Conservation (phyloP, 768 basidiomycete genomes). For the Agaricus subrufescens region DNA sequence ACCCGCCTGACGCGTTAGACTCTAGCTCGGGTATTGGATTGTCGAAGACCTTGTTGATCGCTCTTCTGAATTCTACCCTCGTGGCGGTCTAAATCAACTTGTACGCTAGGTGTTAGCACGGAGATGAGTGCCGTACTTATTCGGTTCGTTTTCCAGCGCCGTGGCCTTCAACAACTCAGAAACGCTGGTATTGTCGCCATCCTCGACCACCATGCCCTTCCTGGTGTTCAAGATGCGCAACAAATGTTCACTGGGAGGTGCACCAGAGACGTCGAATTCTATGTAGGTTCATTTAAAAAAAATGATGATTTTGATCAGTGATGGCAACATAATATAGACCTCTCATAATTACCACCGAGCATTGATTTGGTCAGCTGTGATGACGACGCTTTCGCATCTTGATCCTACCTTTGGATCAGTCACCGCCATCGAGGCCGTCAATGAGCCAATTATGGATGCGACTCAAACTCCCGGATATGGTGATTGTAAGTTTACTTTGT, state of each 20-base stretch:
- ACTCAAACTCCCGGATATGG: slow-evolving; percentile 63
- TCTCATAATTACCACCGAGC: slow-evolving; percentile 71
- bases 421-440: slow-evolving; percentile 70
- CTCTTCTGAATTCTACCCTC: slow-evolving; percentile 55
- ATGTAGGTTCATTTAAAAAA: slow-evolving; percentile 34
- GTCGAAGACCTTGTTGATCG: slow-evolving; percentile 68
- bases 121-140: background rate
- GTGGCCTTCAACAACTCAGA: slow-evolving; percentile 56
- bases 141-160: slow-evolving; percentile 35
- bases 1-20: background rate
- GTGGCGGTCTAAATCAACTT: slow-evolving; percentile 63
- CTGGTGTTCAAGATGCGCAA: slow-evolving; percentile 57
- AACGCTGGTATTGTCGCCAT: slow-evolving; percentile 63
- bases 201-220: slow-evolving; percentile 63
- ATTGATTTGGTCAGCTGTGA: slow-evolving; percentile 76
- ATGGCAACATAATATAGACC: slow-evolving; percentile 37
- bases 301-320: background rate
- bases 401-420: slow-evolving; percentile 63
- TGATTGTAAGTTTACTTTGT: slow-evolving; percentile 41
- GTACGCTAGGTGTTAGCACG: slow-evolving; percentile 30
- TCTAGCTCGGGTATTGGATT: slow-evolving; percentile 79
- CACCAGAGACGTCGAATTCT: slow-evolving; percentile 66
- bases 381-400: slow-evolving; percentile 67
- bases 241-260: slow-evolving; percentile 74
- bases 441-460: slow-evolving; percentile 77